Evolutionary conservation across 495 filamentous ascomycete species (phyloP).

Genomic region (Lophiostoma macrostomum): DNA sequence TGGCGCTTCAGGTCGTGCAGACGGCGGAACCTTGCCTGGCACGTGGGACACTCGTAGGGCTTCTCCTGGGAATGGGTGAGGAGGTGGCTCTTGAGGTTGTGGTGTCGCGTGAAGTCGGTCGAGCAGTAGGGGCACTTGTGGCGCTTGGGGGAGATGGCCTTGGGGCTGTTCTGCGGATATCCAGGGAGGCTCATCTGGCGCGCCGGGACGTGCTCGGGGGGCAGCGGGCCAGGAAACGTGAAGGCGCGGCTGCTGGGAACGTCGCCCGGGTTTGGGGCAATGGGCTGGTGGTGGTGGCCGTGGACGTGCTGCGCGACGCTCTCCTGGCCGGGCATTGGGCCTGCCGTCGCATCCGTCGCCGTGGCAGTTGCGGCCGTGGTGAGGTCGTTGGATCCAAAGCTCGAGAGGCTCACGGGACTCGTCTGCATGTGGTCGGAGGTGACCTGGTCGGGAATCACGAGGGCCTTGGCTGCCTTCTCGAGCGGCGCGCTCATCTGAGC

Average conservation of each 20-base stretch:
- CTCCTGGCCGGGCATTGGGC: slow-evolving; percentile 12
- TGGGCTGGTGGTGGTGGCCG: slow-evolving; percentile 22
- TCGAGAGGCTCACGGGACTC: slow-evolving; percentile 46
- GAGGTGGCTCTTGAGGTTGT: slow-evolving; percentile 98
- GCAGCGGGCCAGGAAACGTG: slow-evolving; percentile 44
- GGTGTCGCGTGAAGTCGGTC: slow-evolving; percentile 94
- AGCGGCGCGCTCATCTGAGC: slow-evolving; percentile 44
- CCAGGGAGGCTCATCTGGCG: slow-evolving; percentile 73
- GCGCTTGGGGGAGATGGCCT: slow-evolving; percentile 78
- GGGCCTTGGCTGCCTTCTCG: slow-evolving; percentile 41
- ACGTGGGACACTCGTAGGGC: slow-evolving; percentile 86
- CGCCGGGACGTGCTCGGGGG: slow-evolving; percentile 46
- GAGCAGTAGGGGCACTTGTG: slow-evolving; percentile 95
- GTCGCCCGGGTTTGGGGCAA: slow-evolving; percentile 30
- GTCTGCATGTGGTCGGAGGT: slow-evolving; percentile 42
- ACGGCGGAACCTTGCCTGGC: slow-evolving; percentile 83
- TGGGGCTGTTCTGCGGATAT: slow-evolving; percentile 59
- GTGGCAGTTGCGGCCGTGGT: slow-evolving; percentile 48
- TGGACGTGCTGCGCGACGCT: no score
- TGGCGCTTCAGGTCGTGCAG: slow-evolving; percentile 96
- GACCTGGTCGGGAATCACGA: slow-evolving; percentile 41
- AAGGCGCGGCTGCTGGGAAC: slow-evolving; percentile 38
- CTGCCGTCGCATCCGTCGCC: slow-evolving; percentile 38
- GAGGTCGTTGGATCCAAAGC: slow-evolving; percentile 41
- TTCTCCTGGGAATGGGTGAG: slow-evolving; percentile 99